These are phyloP conservation scores for Hemisphaericaspora xylofermentans DNA, from an alignment of 1,139 yeast species.

Conservation along the genomic window DNA sequence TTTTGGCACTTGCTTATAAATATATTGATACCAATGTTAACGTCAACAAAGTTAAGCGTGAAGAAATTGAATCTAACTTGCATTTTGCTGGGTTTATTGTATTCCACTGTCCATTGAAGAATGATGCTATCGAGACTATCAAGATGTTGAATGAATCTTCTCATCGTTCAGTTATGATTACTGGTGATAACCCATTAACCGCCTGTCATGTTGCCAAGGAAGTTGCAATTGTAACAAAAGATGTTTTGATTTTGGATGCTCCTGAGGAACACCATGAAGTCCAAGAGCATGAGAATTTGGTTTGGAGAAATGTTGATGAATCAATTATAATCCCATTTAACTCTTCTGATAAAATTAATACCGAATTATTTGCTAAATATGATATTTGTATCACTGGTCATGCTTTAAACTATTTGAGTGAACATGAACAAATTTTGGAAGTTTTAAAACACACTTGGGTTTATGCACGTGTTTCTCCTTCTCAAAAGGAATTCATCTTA, in stretches of 20 bases:
- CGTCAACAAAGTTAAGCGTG: slow-evolving; percentile 61
- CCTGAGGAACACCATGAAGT: slow-evolving; percentile 66
- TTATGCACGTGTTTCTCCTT: slow-evolving; percentile 95
- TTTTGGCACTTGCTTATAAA: slow-evolving; percentile 89
- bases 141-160: slow-evolving; percentile 92
- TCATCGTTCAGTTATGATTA: slow-evolving; percentile 95
- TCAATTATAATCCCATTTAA: slow-evolving; percentile 68
- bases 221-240: slow-evolving; percentile 79
- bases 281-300: slow-evolving; percentile 57
- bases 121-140: slow-evolving; percentile 88
- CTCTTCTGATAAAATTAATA: slow-evolving; percentile 58
- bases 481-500: slow-evolving; percentile 89
- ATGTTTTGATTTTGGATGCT: slow-evolving; percentile 81
- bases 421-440: slow-evolving; percentile 65
- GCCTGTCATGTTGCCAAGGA: slow-evolving; percentile 97
- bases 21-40: slow-evolving; percentile 54
- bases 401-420: slow-evolving; percentile 67
- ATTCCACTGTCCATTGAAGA: slow-evolving; percentile 95
- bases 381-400: slow-evolving; percentile 94
- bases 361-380: slow-evolving; percentile 57
- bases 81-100: slow-evolving; percentile 90
- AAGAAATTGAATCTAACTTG: slow-evolving; percentile 70
- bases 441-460: slow-evolving; percentile 92
- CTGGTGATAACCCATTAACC: slow-evolving; percentile 98
- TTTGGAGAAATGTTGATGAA: slow-evolving; percentile 87